phyloP scores from a whole-genome alignment of 805 yeast species.

The Metschnikowia rubicola region DNA sequence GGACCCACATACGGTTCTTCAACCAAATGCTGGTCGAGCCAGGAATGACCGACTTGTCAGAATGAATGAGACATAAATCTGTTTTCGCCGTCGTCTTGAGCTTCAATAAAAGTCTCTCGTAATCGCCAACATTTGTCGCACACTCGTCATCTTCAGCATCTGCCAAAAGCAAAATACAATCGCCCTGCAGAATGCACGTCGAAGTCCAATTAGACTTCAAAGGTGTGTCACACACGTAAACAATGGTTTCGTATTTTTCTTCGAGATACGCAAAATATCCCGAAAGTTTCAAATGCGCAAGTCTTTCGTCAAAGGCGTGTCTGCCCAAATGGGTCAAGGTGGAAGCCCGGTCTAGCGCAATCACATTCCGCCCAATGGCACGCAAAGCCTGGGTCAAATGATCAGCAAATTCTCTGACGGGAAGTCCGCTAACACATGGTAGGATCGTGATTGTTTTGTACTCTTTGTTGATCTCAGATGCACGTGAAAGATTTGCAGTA shows the following conservation, averaged over 20 bases:
- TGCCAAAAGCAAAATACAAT: constrained; percentile 84
- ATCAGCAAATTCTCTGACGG: constrained; percentile 81
- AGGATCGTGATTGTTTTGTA: constrained; percentile 82
- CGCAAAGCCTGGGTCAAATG: constrained; percentile 68
- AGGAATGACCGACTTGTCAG: constrained; percentile 75
- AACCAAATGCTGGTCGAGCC: constrained; percentile 87
- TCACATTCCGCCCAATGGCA: constrained; percentile 67
- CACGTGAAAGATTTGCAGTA: constrained; percentile 31
- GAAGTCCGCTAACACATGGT: constrained; percentile 78
- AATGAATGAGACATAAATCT: constrained; percentile 80
- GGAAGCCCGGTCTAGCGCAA: constrained; percentile 79
- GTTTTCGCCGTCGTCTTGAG: constrained; percentile 82
- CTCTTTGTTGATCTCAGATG: constrained; percentile 37
- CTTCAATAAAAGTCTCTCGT: constrained; percentile 70
- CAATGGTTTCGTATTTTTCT: constrained; percentile 81
- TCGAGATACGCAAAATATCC: constrained; percentile 90
- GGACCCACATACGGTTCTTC: constrained; percentile 83
- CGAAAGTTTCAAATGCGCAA: constrained; percentile 79
- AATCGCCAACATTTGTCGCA: constrained; percentile 75
- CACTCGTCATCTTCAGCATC: constrained; percentile 63
- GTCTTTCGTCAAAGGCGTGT: constrained; percentile 81
- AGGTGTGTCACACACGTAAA: constrained; percentile 84
- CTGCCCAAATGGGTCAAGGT: constrained; percentile 79
- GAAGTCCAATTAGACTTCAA: constrained; percentile 84
- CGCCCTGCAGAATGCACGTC: constrained; percentile 92